A percentile compares a stretch with the other conserved stretches of the same genome.
phyloP scores from a whole-genome alignment of 192 early-diverging fungal species.

The Coemansia furcata region DNA sequence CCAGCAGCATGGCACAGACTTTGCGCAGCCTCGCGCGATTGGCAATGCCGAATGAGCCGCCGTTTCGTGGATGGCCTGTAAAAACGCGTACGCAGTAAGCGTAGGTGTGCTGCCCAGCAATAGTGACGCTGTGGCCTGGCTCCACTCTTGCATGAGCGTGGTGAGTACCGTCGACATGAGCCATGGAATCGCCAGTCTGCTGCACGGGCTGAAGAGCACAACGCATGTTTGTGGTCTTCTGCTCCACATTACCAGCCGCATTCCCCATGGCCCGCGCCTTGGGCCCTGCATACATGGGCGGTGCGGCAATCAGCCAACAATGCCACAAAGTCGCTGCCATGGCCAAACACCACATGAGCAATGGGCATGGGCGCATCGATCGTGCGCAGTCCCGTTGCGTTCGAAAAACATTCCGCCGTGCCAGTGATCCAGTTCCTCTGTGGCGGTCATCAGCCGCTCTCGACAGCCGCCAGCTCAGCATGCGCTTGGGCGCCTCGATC shows the following conservation, averaged over 20 bases:
- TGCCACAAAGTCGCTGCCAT: constrained; percentile 71
- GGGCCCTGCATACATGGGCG: constrained; percentile 70
- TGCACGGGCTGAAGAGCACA: constrained; percentile 63
- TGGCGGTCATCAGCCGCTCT: constrained; percentile 83
- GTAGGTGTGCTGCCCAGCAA: constrained; percentile 19
- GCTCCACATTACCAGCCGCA: background rate
- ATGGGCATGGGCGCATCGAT: constrained; percentile 11
- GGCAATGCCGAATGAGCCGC: constrained; percentile 33
- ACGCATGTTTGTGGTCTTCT: constrained; percentile 78
- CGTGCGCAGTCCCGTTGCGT: constrained; percentile 68
- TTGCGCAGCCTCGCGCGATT: constrained; percentile 26
- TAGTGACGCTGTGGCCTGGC: constrained; percentile 29
- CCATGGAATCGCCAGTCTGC: constrained; percentile 39
- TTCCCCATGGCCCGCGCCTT: background rate
- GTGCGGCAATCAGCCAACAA: constrained; percentile 59
- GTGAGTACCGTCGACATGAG: constrained; percentile 85
- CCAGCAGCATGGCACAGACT: constrained; percentile 32
- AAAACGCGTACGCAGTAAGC: constrained; percentile 34
- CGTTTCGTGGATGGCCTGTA: constrained; percentile 31
- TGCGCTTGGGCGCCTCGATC: constrained; percentile 65
- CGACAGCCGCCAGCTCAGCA: constrained; percentile 78
- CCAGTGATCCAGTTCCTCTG: constrained; percentile 69
- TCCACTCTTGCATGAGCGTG: constrained; percentile 76
- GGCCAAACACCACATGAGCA: constrained; percentile 63
- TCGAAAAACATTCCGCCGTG: constrained; percentile 97